Evolutionary conservation across 1,139 yeast species (phyloP), one percentile per base, ranked within the genome.

Genomic region (Kazachstania sp.): DNA sequence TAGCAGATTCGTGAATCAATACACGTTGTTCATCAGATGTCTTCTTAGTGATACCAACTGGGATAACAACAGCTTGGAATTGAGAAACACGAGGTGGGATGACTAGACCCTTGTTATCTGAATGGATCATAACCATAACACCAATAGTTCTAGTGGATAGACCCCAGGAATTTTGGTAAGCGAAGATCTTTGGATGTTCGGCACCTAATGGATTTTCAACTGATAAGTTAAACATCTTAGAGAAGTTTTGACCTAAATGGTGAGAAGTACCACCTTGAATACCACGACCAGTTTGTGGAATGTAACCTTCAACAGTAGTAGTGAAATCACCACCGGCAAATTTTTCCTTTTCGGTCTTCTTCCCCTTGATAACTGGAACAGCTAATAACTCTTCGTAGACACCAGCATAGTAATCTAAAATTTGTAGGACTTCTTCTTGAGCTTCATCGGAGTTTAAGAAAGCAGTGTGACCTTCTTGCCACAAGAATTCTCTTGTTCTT

Each of bases 381-480:
- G 99, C 98, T 62, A 94, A 79, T 63, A 94, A 76, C 59, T 90
- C 95, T 70, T 83, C 83, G 69, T 92, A 94, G 51, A 94, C 77
- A 52, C 81, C 79, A 52, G 84, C 83, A 69, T 94, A 94, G 71
- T 79, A 82, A 55, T 86, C 94, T 65, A 92, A 78, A 62, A 94
- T 88, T 68, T 84, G 83, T 60, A 79, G 67, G 29, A 92, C 98
- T 72, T 94, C 98, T 50, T 73, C 73, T 51, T 78, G 76, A 37
- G 98, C 97, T 50, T 78, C 90, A 50, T 81, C 83, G 57, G 73
- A 71, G 50, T 94, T 84, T 65, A 92, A 77, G 66, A 86, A 95
- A 47, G 95, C 98, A 46, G 98, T 94, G 73, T 94, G 99, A 57
- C 99, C 99, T 73, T 94, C 99, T 73, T 94, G 99, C 99, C 99